phyloP scores from a whole-genome alignment of 2,329 filamentous ascomycete genomes.

The Lithohypha guttulata region DNA sequence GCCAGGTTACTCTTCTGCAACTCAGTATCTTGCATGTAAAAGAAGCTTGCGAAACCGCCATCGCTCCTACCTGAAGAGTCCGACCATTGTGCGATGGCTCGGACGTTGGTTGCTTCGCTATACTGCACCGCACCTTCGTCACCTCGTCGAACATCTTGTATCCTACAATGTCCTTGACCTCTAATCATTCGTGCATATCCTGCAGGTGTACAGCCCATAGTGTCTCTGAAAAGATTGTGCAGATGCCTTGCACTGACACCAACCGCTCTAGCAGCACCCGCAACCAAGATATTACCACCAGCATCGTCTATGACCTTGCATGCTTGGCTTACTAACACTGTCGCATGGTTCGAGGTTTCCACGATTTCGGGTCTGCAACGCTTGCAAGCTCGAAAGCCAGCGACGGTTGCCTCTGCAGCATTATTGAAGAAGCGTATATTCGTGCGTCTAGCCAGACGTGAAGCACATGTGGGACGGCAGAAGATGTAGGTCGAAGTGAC shows the following conservation, averaged over 20 bases:
- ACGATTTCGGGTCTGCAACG: conserved; percentile 40
- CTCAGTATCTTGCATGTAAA: too few relatives aligned
- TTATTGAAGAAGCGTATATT: conserved; percentile 46
- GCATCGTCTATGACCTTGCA: not conserved
- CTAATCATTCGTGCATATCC: too few relatives aligned
- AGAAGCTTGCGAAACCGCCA: too few relatives aligned
- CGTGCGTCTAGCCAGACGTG: conserved; percentile 47
- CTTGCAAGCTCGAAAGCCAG: conserved; percentile 46
- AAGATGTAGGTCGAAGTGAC: conserved; percentile 48
- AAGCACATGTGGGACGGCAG: conserved; percentile 45
- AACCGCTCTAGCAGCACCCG: not conserved
- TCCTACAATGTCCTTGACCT: too few relatives aligned
- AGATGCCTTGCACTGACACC: not conserved
- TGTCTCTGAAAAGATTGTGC: not conserved
- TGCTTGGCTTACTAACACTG: not conserved
- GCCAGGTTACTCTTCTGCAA: too few relatives aligned
- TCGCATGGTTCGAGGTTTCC: conserved; percentile 13
- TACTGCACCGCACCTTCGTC: too few relatives aligned
- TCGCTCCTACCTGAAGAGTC: too few relatives aligned
- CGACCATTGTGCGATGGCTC: too few relatives aligned
- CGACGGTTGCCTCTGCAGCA: conserved; percentile 35
- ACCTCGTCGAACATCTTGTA: too few relatives aligned
- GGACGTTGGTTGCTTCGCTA: too few relatives aligned
- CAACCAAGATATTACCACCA: not conserved
- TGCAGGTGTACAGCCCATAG: not conserved